Evolutionary conservation across 352 stramenopile species (phyloP).

Genomic region (Pythium utonaiense): DNA sequence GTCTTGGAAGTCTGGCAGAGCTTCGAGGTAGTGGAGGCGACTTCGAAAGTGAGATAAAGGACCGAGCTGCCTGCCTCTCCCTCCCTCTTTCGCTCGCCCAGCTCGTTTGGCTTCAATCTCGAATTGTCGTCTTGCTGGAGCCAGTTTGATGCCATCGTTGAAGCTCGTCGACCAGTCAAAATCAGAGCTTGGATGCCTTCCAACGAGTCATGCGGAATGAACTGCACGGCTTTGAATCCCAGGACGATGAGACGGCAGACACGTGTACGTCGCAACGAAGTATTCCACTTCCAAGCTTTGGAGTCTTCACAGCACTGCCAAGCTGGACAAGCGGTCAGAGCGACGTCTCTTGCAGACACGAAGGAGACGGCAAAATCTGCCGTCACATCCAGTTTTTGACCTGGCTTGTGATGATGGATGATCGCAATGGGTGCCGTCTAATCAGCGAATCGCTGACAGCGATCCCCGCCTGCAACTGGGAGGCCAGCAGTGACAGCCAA

Average conservation of each 20-base stretch:
- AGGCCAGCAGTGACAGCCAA: conserved; percentile 1
- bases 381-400: too few relatives aligned
- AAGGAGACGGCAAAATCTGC: too few relatives aligned
- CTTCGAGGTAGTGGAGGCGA: not conserved
- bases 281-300: too few relatives aligned
- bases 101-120: not conserved
- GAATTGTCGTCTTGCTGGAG: not conserved
- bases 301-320: too few relatives aligned
- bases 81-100: not conserved
- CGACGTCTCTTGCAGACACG: too few relatives aligned
- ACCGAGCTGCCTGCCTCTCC: too few relatives aligned
- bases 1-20: not conserved
- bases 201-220: not conserved
- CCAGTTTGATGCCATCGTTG: not conserved
- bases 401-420: not conserved
- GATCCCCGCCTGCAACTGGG: too few relatives aligned
- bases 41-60: not conserved
- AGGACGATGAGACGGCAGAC: not conserved
- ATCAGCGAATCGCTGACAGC: not conserved
- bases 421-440: conserved; percentile 14
- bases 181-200: not conserved
- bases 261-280: too few relatives aligned
- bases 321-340: too few relatives aligned
- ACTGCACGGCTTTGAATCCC: not conserved
- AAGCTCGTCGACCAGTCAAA: not conserved